Evolutionary conservation across 768 basidiomycete genomes (phyloP).

Genomic region (Calocybe indica): DNA sequence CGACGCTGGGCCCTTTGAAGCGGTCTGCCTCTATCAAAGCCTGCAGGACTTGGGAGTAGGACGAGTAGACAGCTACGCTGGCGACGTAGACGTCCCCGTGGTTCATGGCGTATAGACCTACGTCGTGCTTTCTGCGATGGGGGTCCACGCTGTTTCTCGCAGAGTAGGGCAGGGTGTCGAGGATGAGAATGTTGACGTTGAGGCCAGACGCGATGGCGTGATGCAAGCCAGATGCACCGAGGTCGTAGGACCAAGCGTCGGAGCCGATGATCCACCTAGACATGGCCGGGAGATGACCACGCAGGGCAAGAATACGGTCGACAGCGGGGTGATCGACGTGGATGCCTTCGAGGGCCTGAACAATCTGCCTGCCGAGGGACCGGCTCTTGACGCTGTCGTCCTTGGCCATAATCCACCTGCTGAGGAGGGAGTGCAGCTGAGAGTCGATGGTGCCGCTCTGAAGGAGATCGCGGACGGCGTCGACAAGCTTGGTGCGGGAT

Average conservation of each 20-base stretch:
- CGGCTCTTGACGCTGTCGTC: slow-evolving; percentile 65
- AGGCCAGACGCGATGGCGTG: slow-evolving; percentile 88
- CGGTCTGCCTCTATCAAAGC: slow-evolving; percentile 86
- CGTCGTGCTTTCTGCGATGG: slow-evolving; percentile 86
- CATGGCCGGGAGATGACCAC: slow-evolving; percentile 54
- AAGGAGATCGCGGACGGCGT: slow-evolving; percentile 61
- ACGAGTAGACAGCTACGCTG: slow-evolving; percentile 92
- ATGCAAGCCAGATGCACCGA: slow-evolving; percentile 92
- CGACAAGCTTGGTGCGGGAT: slow-evolving; percentile 61
- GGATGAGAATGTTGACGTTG: slow-evolving; percentile 91
- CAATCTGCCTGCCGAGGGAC: slow-evolving; percentile 51
- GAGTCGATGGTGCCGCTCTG: slow-evolving; percentile 38
- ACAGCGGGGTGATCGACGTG: slow-evolving; percentile 36
- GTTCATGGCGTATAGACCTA: slow-evolving; percentile 97
- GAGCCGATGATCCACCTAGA: slow-evolving; percentile 98
- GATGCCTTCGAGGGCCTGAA: slow-evolving; percentile 38
- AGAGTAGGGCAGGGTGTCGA: slow-evolving; percentile 90
- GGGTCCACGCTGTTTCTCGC: slow-evolving; percentile 63
- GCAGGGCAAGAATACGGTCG: slow-evolving; percentile 52
- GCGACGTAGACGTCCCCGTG: slow-evolving; percentile 96
- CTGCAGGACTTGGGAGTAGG: slow-evolving; percentile 91
- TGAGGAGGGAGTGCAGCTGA: slow-evolving; percentile 66
- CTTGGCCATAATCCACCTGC: slow-evolving; percentile 74
- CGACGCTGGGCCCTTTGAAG: slow-evolving; percentile 84
- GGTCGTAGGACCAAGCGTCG: slow-evolving; percentile 96